phyloP scores from a whole-genome alignment of 2,329 filamentous ascomycete species.

The Cryoendolithus antarcticus region DNA sequence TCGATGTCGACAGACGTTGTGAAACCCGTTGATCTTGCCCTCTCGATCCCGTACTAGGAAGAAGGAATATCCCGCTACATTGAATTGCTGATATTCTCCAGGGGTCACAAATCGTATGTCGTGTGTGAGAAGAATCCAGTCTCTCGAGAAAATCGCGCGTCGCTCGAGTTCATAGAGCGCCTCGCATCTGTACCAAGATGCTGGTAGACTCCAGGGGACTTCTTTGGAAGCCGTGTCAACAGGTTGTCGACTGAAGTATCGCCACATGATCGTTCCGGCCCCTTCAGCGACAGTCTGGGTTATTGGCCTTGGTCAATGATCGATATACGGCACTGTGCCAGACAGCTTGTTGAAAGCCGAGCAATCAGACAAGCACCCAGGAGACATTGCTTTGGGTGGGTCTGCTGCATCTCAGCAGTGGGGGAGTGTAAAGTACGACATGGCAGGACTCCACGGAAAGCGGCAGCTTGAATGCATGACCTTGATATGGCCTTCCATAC shows the following conservation, averaged over 20 bases:
- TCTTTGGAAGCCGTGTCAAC: neutral
- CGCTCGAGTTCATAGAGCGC: conserved; percentile 35
- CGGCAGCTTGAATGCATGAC: too few relatives aligned
- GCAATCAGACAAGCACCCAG: too few relatives aligned
- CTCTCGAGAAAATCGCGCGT: conserved; percentile 38
- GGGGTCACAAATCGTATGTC: conserved; percentile 36
- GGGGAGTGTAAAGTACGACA: too few relatives aligned
- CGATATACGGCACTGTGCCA: too few relatives aligned
- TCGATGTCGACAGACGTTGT: conserved; percentile 50
- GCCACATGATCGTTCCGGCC: conserved; percentile 1
- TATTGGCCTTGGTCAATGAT: too few relatives aligned
- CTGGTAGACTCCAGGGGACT: conserved; percentile 1
- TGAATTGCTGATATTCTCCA: conserved; percentile 45
- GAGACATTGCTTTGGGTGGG: too few relatives aligned
- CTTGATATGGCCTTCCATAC: too few relatives aligned
- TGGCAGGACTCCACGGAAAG: too few relatives aligned
- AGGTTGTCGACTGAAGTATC: conserved; percentile 1
- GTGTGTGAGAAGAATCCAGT: conserved; percentile 44
- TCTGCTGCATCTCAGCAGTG: too few relatives aligned
- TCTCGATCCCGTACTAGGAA: conserved; percentile 35
- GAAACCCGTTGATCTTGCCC: conserved; percentile 43
- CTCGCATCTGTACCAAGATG: conserved; percentile 3
- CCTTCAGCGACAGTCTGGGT: too few relatives aligned
- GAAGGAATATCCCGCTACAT: conserved; percentile 43
- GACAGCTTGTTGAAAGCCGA: too few relatives aligned